Percentiles rank a stretch among this genome's conserved stretches.
phyloP scores from a whole-genome alignment of 169 alveolate species.

The Eimeria falciformis region DNA sequence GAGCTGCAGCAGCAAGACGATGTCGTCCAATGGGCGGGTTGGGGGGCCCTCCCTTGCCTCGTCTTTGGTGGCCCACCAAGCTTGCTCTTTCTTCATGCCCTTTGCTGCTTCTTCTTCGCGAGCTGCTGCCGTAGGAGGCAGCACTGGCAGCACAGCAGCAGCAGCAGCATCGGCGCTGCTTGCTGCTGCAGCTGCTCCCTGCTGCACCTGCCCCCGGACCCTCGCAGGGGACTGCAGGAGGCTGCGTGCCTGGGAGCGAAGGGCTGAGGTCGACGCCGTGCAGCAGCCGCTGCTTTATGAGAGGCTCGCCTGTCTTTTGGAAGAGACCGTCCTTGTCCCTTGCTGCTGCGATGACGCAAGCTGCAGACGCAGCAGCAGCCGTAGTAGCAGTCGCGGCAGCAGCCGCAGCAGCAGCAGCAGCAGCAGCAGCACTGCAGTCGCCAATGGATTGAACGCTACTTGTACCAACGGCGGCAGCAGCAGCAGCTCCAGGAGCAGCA shows the following conservation, averaged over 20 bases:
- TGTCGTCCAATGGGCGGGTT: not conserved
- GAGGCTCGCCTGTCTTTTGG: not conserved
- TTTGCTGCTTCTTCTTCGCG: conserved; percentile 58
- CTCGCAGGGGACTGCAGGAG: conserved; percentile 66
- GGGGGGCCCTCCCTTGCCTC: not conserved
- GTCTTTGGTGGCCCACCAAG: conserved; percentile 26
- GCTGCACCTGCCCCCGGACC: conserved; percentile 67
- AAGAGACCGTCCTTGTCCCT: not conserved
- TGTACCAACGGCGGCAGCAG: not conserved
- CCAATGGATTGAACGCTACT: not conserved
- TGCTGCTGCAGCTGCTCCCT: conserved; percentile 54
- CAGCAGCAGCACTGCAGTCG: not conserved
- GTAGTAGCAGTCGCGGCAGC: not conserved
- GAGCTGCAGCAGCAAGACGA: not conserved
- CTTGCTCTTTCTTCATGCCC: conserved; percentile 49
- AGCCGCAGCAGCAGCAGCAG: conserved; percentile 49
- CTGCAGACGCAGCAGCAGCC: not conserved
- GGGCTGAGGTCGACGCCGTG: conserved; percentile 40
- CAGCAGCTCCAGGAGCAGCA: not conserved
- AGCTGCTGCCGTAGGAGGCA: not conserved
- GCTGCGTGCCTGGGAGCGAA: conserved; percentile 50
- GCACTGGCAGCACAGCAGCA: not conserved
- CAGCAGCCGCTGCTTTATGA: conserved; percentile 54
- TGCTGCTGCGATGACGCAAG: conserved; percentile 18
- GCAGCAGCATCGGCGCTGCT: conserved; percentile 11